These are phyloP conservation scores for Nannochloropsis granulata DNA, from an alignment of 108 stramenopile species.

Conservation along the genomic window DNA sequence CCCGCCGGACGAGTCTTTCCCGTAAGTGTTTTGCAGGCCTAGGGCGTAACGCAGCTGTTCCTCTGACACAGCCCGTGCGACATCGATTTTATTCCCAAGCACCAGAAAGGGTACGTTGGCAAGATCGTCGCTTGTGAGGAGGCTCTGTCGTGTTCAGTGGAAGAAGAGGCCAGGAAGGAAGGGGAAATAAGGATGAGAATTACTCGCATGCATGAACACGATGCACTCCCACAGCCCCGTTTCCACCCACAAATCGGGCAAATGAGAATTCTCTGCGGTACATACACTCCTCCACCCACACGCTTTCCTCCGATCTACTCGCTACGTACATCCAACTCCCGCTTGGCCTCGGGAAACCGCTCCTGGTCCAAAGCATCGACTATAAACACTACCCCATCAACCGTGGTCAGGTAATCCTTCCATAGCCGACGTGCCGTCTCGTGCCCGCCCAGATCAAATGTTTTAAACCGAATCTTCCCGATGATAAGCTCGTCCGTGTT, in stretches of 20 bases:
- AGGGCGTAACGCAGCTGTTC: conserved; percentile 91
- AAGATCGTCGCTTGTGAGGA: conserved; percentile 57
- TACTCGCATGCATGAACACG: too few species aligned
- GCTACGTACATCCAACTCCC: conserved; percentile 64
- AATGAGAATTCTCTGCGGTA: too few species aligned
- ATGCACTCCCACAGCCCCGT: conserved; percentile 3
- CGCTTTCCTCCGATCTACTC: too few species aligned
- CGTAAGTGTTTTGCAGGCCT: conserved; percentile 91
- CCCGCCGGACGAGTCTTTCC: conserved; percentile 72
- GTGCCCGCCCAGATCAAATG: conserved; percentile 90
- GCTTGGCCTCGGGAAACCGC: conserved; percentile 95
- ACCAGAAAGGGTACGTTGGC: conserved; percentile 91
- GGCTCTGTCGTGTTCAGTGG: conserved; percentile 7
- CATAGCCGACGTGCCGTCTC: conserved; percentile 67
- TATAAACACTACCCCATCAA: conserved; percentile 93
- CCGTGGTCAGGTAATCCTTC: conserved; percentile 91
- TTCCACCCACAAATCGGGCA: conserved; percentile 9
- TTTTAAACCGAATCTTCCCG: conserved; percentile 80
- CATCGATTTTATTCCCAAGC: conserved; percentile 98
- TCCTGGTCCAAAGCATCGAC: conserved; percentile 80
- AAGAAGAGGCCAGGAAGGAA: not conserved
- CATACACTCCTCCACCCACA: too few species aligned
- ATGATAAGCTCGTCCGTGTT: conserved; percentile 47
- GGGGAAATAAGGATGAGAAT: not conserved
- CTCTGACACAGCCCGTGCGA: conserved; percentile 78